Base-by-base conservation (phyloP, 129 eudicot species). In the Escallonia rubra region DNA sequence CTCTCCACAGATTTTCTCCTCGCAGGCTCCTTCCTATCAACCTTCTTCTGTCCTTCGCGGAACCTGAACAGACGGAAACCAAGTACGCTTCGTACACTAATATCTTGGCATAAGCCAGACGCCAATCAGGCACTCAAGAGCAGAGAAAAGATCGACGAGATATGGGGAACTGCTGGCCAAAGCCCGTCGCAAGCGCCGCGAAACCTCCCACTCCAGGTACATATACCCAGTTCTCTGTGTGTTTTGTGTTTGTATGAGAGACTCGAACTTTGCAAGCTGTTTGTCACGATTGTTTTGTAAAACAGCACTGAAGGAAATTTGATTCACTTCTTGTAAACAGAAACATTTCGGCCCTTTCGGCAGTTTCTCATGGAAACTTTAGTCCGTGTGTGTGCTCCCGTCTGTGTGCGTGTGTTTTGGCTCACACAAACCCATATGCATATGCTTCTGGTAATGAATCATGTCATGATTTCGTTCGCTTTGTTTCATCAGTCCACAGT, bases 141-240 rank as follows among this genome's bases (percentile, higher is more conserved):
- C 12, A 14, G 13, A 52, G 44, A 10, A 10, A 44, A 58, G 38
- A 61, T 62, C 74, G 63, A 67, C 74, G 63, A 67, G 64, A 75
- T 13, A 89, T 89, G 96, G 96, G 96, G 59, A 79, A 72, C 67
- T 89, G 96, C 61, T 86, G 48, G 70, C 89, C 88, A 57, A 78
- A 81, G 63, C 85, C 84, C 41, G 91, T 73, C 75, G 73, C 90
- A 53, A 65, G 8, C 71, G 15, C 7, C 69, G 64, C 58, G 62
- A 80, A 60, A 44, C 60, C 69, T 73, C 3, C 79, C 41, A 54
- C 71, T 46, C 79, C 79, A 75, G 91, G 91, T 80, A 72, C 8
- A 3, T 45, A 1, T 6, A 9, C 10, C 3, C 45, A 43, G 34
- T 45, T 14, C 23, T 45, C 3, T 43, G 44, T 13, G 9, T 3